phyloP scores from a whole-genome alignment of 805 yeast genomes.

The Candida sithepensis region DNA sequence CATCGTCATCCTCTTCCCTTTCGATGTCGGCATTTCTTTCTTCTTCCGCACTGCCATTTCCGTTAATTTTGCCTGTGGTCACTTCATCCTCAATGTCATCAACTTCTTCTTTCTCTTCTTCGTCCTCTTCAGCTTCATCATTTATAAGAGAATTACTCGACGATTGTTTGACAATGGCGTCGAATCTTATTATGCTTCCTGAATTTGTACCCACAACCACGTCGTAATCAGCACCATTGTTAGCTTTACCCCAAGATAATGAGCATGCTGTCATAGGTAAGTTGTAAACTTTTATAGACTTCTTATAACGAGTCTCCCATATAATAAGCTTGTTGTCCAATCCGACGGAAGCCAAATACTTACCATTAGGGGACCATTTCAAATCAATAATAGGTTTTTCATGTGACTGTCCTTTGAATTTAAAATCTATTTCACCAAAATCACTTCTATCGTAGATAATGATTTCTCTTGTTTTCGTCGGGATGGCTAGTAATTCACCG shows the following conservation, averaged over 20 bases:
- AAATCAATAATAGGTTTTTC: constrained; percentile 43
- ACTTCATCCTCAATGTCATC: constrained; percentile 19
- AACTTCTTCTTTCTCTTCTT: constrained; percentile 8
- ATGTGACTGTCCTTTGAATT: constrained; percentile 24
- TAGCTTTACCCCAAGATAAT: constrained; percentile 32
- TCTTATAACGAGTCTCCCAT: constrained; percentile 47
- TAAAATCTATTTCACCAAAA: constrained; percentile 21
- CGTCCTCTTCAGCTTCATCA: constrained; percentile 15
- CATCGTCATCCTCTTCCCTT: constrained; percentile 11
- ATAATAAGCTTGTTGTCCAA: constrained; percentile 48
- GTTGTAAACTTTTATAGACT: constrained; percentile 29
- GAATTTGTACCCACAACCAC: constrained; percentile 41
- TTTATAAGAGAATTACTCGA: constrained; percentile 9
- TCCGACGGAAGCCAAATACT: constrained; percentile 55
- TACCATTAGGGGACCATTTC: constrained; percentile 60
- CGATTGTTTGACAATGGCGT: constrained; percentile 10
- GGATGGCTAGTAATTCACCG: constrained; percentile 68
- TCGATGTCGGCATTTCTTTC: not conserved
- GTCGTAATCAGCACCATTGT: constrained; percentile 12
- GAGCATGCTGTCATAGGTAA: constrained; percentile 22
- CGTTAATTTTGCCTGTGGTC: constrained; percentile 22
- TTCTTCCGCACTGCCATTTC: not conserved
- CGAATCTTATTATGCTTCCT: constrained; percentile 36
- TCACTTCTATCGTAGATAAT: constrained; percentile 41
- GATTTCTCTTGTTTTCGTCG: constrained; percentile 47